A percentile compares a stretch with the other conserved stretches of the same genome.
Conservation (phyloP, 106 monocot species). For the Gastrodia elata region DNA sequence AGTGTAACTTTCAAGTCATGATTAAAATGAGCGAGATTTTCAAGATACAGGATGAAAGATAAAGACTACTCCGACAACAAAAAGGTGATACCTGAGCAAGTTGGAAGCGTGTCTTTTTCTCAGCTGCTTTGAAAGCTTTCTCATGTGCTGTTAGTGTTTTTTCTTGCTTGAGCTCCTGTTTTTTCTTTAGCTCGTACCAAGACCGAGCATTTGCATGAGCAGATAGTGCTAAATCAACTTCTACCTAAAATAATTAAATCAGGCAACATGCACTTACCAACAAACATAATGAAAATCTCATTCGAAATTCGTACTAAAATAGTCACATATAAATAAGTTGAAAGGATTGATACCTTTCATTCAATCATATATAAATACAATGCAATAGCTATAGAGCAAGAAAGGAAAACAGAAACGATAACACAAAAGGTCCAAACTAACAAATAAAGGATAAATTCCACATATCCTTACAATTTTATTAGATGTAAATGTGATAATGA, state of each 20-base stretch:
- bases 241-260: conserved; percentile 46
- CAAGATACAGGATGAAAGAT: background rate
- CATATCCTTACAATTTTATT: background rate
- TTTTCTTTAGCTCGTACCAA: conserved; percentile 97
- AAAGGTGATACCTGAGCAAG: conserved; percentile 71
- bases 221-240: conserved; percentile 91
- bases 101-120: conserved; percentile 84
- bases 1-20: too few species aligned
- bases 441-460: background rate
- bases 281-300: background rate
- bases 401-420: background rate
- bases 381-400: background rate
- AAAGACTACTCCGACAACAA: background rate
- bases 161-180: conserved; percentile 89
- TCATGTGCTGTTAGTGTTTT: conserved; percentile 92
- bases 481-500: background rate
- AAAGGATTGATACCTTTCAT: background rate
- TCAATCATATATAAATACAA: background rate
- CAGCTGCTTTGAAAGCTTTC: conserved; percentile 98
- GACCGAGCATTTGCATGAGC: conserved; percentile 97
- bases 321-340: background rate
- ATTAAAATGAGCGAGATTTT: background rate
- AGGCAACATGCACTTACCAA: background rate
- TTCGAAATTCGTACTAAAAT: background rate
- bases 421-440: background rate